Evolutionary conservation across 345 rosid species (phyloP).

Genomic region (Cochlearia excelsa): DNA sequence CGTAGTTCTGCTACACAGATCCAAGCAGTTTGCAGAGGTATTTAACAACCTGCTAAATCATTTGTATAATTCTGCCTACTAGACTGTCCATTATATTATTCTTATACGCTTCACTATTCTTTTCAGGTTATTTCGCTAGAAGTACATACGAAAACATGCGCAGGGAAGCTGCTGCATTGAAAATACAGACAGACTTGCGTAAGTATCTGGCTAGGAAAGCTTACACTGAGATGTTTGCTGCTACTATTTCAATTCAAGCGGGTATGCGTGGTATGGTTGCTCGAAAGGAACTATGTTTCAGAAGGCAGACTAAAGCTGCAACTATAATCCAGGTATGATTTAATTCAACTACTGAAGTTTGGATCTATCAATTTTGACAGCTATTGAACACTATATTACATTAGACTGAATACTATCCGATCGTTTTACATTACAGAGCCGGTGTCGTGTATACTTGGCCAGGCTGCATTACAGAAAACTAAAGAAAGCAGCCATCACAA

Average conservation of each 20-base stretch:
- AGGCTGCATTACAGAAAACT: slow-evolving; percentile 51
- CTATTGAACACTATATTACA: background rate
- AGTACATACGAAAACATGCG: slow-evolving; percentile 59
- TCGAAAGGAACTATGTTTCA: slow-evolving; percentile 68
- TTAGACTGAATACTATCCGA: slow-evolving; percentile 15
- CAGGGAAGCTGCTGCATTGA: slow-evolving; percentile 75
- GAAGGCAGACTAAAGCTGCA: slow-evolving; percentile 76
- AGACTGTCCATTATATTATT: slow-evolving; percentile 13
- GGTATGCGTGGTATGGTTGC: slow-evolving; percentile 95
- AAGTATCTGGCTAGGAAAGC: slow-evolving; percentile 79
- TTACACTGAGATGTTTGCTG: slow-evolving; percentile 51
- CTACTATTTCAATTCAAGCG: slow-evolving; percentile 69
- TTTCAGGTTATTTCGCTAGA: slow-evolving; percentile 76
- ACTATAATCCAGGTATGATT: slow-evolving; percentile 64
- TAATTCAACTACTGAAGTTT: slow-evolving; percentile 4
- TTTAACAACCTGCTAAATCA: slow-evolving; percentile 5
- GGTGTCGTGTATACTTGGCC: slow-evolving; percentile 69
- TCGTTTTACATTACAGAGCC: slow-evolving; percentile 50
- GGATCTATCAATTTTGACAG: slow-evolving; percentile 3
- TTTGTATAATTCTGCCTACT: background rate
- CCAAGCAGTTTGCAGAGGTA: slow-evolving; percentile 95
- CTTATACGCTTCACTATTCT: background rate
- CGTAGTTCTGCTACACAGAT: slow-evolving; percentile 59
- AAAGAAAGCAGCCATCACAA: slow-evolving; percentile 76
- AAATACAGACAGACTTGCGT: slow-evolving; percentile 75